phyloP scores from a whole-genome alignment of 768 basidiomycete species.

The Phlebiopsis flavidoalba region DNA sequence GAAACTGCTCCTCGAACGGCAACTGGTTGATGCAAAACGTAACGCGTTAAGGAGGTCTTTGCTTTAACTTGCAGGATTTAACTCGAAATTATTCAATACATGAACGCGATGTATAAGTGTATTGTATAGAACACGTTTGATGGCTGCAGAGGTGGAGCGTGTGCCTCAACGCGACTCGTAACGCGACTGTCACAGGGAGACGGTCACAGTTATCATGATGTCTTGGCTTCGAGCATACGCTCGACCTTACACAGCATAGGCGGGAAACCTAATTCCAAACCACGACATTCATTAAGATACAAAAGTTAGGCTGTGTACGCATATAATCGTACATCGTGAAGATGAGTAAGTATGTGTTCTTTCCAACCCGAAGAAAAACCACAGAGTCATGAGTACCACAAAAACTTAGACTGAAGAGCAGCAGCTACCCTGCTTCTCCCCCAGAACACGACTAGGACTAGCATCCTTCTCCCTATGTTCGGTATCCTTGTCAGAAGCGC shows the following conservation, averaged over 20 bases:
- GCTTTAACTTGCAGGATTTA: too few relatives aligned
- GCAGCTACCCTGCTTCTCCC: not conserved
- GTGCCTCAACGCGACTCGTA: not conserved
- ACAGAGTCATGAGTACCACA: not conserved
- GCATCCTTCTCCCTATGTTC: not conserved
- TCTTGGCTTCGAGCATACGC: too few relatives aligned
- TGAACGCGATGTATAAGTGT: too few relatives aligned
- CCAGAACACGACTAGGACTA: too few relatives aligned
- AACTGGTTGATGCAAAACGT: too few relatives aligned
- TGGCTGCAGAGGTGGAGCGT: not conserved
- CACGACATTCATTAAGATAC: not conserved
- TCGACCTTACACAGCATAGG: not conserved
- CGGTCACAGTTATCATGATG: not conserved
- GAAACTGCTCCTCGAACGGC: too few relatives aligned
- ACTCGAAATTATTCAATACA: too few relatives aligned
- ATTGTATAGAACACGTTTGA: too few relatives aligned
- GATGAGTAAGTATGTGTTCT: not conserved
- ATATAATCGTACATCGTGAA: not conserved
- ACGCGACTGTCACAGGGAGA: not conserved
- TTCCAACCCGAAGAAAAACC: not conserved
- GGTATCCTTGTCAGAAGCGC: constrained; percentile 19
- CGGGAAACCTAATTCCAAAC: not conserved
- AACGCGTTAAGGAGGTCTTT: too few relatives aligned
- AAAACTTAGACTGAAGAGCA: not conserved
- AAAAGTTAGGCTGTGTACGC: not conserved